These are phyloP conservation scores for Claviceps monticola DNA, from an alignment of 2,329 filamentous ascomycete species.

Conservation along the genomic window DNA sequence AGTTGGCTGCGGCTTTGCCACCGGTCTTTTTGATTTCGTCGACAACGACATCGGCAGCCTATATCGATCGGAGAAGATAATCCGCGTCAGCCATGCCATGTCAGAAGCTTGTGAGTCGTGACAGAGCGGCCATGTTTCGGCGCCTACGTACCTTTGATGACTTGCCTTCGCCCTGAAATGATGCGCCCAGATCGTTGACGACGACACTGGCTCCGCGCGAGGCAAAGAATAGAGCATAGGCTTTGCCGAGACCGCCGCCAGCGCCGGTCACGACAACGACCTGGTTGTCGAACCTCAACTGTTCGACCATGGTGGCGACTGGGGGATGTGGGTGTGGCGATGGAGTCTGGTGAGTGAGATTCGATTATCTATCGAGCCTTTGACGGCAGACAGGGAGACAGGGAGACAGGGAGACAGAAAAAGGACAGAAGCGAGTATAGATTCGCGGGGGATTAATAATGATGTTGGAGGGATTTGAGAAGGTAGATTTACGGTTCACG, in stretches of 20 bases:
- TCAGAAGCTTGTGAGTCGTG: neutral
- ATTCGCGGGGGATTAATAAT: neutral
- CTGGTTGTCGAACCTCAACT: constrained; percentile 73
- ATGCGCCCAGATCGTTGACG: constrained; percentile 89
- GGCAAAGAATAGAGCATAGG: constrained; percentile 81
- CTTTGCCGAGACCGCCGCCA: constrained; percentile 65
- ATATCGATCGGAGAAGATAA: neutral
- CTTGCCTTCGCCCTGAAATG: constrained; percentile 83
- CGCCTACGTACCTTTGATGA: constrained; percentile 56
- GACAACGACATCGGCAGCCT: constrained; percentile 75
- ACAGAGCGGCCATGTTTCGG: neutral
- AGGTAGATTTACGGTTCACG: no score
- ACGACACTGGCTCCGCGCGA: constrained; percentile 87
- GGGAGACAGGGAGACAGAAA: constrained; percentile 5
- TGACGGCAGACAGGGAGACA: constrained; percentile 3
- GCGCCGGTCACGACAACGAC: constrained; percentile 74
- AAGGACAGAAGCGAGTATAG: neutral
- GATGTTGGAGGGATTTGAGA: neutral
- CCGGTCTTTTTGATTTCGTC: constrained; percentile 74
- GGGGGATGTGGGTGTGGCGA: constrained; percentile 7
- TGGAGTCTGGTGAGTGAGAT: neutral
- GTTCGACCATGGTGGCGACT: constrained; percentile 39
- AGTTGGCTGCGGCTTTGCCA: constrained; percentile 95
- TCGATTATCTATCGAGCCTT: neutral
- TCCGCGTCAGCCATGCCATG: neutral